Evolutionary conservation across 352 stramenopile genomes (phyloP), one percentile per base, ranked within the genome.

Genomic region (Phytophthora ohioensis): DNA sequence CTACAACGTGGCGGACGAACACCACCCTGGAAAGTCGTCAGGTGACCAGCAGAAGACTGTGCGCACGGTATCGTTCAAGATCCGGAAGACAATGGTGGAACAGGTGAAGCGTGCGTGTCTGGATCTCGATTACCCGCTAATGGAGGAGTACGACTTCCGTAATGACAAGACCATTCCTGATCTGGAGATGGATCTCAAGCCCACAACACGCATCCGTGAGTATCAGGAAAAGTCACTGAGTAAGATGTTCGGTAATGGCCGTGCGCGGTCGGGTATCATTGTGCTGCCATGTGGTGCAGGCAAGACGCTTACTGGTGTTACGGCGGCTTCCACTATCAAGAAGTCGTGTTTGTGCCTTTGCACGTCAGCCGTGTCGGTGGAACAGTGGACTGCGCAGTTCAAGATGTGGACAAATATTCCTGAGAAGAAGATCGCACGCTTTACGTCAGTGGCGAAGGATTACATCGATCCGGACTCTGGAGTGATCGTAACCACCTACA

Each of bases 181-280:
- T 42, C 84, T 95, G 38, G 87, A 95, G 53, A 95, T 95, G 88
- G 86, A 95, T 75, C 73, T 95, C 21, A 95, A 96, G 57, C 92
- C 90, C 49, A 97, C 91, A 6, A 98, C 93, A 49, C 87, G 92
- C 34, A 99, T 99, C 74, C 94, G 98, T 32, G 87, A 98, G 49
- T 99, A 99, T 84, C 98, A 99, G 77, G 97, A 99, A 71, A 98
- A 99, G 64, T 98, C 92, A 21, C 87, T 99, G 15, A 98, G 94
- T 60, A 99, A 99, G 69, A 99, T 99, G 98, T 99, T 99, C 84
- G 98, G 98, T 21, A 99, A 99, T 78, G 98, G 98, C 7, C 95
- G 98, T 42, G 98, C 98, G 12, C 85, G 98, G 43, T 99, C 96
- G n/a, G 98, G 98, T 13, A 99, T 99, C 67, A 99, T 99, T 73